These are phyloP conservation scores for Byssoonygena ceratinophila DNA, from an alignment of 2,329 filamentous ascomycete species.

Conservation along the genomic window DNA sequence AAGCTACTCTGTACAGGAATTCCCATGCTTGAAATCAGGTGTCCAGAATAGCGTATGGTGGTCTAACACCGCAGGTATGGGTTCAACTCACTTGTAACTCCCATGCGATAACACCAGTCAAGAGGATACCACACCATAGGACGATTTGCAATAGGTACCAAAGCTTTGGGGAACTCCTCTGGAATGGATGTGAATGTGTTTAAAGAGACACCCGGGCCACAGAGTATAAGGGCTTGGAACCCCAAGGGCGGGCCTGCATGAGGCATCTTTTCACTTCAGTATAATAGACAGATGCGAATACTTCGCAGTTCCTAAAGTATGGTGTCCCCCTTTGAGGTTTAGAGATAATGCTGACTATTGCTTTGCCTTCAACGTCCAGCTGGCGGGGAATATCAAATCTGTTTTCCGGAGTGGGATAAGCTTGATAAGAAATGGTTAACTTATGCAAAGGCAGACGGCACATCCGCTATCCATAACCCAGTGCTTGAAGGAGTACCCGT, in stretches of 20 bases:
- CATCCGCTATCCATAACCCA: neutral
- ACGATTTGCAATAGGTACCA: conserved; percentile 42
- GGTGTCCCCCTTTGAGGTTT: no score
- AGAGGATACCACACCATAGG: conserved; percentile 43
- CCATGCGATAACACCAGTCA: conserved; percentile 42
- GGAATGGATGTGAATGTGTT: conserved; percentile 43
- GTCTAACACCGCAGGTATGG: no score
- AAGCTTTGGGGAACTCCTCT: conserved; percentile 40
- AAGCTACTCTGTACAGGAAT: no score
- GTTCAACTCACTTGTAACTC: conserved; percentile 34
- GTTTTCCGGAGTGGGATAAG: neutral
- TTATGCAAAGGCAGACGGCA: neutral
- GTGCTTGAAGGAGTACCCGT: neutral
- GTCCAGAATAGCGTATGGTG: neutral
- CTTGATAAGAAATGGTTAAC: neutral
- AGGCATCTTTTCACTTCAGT: conserved; percentile 5
- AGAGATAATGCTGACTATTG: no score
- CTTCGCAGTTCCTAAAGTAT: no score
- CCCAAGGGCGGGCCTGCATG: conserved; percentile 21
- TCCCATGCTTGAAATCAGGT: no score
- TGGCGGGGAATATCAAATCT: neutral
- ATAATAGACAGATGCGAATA: no score
- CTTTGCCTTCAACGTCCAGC: no score
- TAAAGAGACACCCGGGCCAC: conserved; percentile 40
- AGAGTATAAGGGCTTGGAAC: conserved; percentile 41